Evolutionary conservation across 495 filamentous ascomycete genomes (phyloP), one percentile per base, ranked within the genome.

Genomic region (Cercophora newfieldiana): DNA sequence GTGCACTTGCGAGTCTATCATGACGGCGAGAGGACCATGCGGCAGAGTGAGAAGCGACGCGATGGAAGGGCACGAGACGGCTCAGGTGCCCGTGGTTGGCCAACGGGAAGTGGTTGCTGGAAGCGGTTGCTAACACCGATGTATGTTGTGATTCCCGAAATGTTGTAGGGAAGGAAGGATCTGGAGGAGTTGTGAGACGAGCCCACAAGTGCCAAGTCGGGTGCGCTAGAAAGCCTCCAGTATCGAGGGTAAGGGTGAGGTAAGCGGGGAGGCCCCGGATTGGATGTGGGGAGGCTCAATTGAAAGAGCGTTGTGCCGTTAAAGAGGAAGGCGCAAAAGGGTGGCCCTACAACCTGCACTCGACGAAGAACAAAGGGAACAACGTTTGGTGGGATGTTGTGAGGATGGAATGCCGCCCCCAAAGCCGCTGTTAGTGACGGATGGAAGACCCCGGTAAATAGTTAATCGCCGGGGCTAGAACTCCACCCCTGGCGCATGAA

Each of bases 21-120:
- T 60, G 33, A 48, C 31, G 58, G 31, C 30, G 10, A 21, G 24
- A 31, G 55, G 29, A 55, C 3, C 58, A 60, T 60, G 58, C 58
- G 58, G 58, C 58, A 47, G 48, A 19, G 19, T 53, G 5, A 33
- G 51, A 55, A 1, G 18, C 3, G 1, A 26, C 12, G 37, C 10
- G 37, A 14, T 44, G 37, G 37, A 16, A 44, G 37, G 37, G 37
- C 37, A 44, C 37, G 37, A 44, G 18, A 16, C 10, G 37, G 37
- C 10, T 44, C 4, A 44, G 37, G 10, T 44, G 37, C 4, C 37
- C 18, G 10, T 14, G 18, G 12, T 44, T 44, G 10, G 37, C 37
- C 37, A 2, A 16, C 10, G 37, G 30, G 10, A 44, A 6, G 2
- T 16, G 3, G 37, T 44, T 16, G 37, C 37, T 16, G 37, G 37